Evolutionary conservation across 2,329 filamentous ascomycete species (phyloP).

Genomic region (Diaporthe nobilis): DNA sequence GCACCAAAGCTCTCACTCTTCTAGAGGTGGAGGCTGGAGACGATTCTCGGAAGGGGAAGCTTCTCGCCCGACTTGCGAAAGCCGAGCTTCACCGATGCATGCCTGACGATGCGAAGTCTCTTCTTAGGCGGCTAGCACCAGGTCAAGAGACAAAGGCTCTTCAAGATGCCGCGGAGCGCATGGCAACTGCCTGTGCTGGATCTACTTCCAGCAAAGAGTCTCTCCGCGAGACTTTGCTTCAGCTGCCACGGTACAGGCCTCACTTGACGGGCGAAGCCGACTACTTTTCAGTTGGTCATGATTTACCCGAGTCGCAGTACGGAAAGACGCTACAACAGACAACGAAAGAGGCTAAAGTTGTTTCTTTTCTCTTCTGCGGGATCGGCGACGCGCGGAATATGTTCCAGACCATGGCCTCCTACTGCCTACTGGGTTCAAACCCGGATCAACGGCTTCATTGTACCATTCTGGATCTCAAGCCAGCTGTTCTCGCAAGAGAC

Average conservation of each 20-base stretch:
- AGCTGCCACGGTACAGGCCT: not conserved
- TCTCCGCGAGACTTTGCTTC: not conserved
- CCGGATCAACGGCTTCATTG: not conserved
- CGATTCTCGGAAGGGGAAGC: not conserved
- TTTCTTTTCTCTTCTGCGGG: not conserved
- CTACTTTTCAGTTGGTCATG: not conserved
- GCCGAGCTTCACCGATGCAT: not conserved
- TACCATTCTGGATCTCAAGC: constrained; percentile 6
- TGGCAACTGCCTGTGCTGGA: not conserved
- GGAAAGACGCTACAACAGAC: not conserved
- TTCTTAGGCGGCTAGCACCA: not conserved
- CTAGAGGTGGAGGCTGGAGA: not conserved
- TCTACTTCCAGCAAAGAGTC: not conserved
- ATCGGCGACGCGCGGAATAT: constrained; percentile 1
- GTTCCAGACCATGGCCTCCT: not conserved
- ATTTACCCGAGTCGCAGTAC: not conserved
- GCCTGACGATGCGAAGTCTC: not conserved
- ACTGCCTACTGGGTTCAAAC: not conserved
- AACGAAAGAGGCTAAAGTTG: not conserved
- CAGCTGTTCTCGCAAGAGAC: not conserved
- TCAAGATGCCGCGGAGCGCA: not conserved
- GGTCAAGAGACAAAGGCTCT: not conserved
- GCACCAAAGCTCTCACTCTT: constrained; percentile 36
- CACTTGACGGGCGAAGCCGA: not conserved
- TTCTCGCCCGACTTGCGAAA: not conserved